Percentiles rank a stretch among this genome's conserved stretches.
These are phyloP conservation scores for Peniophora sp. DNA, from an alignment of 1,284 basidiomycete species.

Conservation along the genomic window DNA sequence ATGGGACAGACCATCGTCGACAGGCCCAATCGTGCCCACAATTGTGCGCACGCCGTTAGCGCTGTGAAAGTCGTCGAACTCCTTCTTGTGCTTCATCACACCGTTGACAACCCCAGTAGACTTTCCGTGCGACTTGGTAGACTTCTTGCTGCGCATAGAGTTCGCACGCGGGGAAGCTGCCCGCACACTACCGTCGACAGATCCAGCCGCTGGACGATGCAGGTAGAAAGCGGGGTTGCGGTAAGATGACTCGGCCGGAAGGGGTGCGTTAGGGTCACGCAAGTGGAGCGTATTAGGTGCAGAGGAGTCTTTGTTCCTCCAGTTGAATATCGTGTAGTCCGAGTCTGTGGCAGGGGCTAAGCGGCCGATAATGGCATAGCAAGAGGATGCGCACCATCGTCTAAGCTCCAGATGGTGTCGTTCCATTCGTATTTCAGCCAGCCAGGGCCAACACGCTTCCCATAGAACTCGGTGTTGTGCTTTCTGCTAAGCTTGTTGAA, in stretches of 20 bases:
- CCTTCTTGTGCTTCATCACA: slow-evolving; percentile 59
- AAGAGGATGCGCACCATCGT: slow-evolving; percentile 49
- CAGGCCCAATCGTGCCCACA: slow-evolving; percentile 85
- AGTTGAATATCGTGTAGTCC: slow-evolving; percentile 73
- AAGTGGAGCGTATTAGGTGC: slow-evolving; percentile 52
- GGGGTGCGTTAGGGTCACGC: slow-evolving; percentile 48
- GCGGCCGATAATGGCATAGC: not conserved
- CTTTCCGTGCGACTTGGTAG: slow-evolving; percentile 14
- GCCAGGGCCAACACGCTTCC: slow-evolving; percentile 55
- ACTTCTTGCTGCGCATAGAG: slow-evolving; percentile 30
- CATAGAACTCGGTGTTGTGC: slow-evolving; percentile 42
- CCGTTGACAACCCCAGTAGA: slow-evolving; percentile 24
- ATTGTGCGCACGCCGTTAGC: slow-evolving; percentile 94
- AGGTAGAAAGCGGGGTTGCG: slow-evolving; percentile 64
- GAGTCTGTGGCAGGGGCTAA: slow-evolving; percentile 38
- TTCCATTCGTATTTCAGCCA: slow-evolving; percentile 80
- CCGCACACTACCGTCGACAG: slow-evolving; percentile 19
- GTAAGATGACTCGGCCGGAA: slow-evolving; percentile 56
- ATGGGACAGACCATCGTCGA: slow-evolving; percentile 65
- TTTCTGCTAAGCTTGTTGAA: slow-evolving; percentile 67
- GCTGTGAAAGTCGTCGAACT: slow-evolving; percentile 80
- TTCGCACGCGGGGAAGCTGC: slow-evolving; percentile 3
- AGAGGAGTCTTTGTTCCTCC: slow-evolving; percentile 44
- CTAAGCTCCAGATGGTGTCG: slow-evolving; percentile 68
- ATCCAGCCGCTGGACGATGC: slow-evolving; percentile 33